phyloP scores from a whole-genome alignment of 2,329 filamentous ascomycete species.

The Paraphoma chrysanthemicola region DNA sequence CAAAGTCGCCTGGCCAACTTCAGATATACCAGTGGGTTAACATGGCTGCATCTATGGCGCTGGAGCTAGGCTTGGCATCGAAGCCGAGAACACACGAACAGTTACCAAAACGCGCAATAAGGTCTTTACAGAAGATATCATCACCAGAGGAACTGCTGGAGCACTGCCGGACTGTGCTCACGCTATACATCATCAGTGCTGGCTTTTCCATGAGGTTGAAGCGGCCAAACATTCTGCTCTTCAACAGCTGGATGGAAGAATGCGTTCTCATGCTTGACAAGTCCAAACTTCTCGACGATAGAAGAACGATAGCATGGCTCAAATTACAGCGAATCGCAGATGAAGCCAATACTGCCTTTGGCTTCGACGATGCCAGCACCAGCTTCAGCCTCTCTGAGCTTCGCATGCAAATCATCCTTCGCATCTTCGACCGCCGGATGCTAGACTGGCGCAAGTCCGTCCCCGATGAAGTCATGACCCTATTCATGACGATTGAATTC shows the following conservation, averaged over 20 bases:
- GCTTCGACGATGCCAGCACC: conserved; percentile 47
- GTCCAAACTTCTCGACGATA: conserved; percentile 39
- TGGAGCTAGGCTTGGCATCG: conserved; percentile 45
- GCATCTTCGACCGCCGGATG: conserved; percentile 46
- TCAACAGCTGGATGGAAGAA: conserved; percentile 48
- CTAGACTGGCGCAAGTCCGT: conserved; percentile 44
- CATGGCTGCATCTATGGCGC: conserved; percentile 45
- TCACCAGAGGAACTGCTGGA: conserved; percentile 44
- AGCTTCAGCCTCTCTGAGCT: conserved; percentile 46
- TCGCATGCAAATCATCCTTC: conserved; percentile 43
- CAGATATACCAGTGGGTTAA: conserved; percentile 46
- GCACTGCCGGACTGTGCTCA: conserved; percentile 42
- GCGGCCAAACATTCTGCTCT: conserved; percentile 42
- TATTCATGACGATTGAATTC: conserved; percentile 36
- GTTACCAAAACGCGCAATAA: conserved; percentile 42
- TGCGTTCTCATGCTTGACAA: conserved; percentile 39
- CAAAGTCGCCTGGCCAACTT: conserved; percentile 37
- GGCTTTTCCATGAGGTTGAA: conserved; percentile 43
- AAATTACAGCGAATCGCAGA: conserved; percentile 46
- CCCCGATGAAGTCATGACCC: conserved; percentile 38
- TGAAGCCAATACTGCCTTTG: conserved; percentile 46
- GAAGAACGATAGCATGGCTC: conserved; percentile 37
- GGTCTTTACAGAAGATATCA: conserved; percentile 41
- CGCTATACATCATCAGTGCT: conserved; percentile 41
- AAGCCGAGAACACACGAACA: conserved; percentile 48